Evolutionary conservation across 345 rosid genomes (phyloP).

Genomic region (Aquilaria yunnanensis): DNA sequence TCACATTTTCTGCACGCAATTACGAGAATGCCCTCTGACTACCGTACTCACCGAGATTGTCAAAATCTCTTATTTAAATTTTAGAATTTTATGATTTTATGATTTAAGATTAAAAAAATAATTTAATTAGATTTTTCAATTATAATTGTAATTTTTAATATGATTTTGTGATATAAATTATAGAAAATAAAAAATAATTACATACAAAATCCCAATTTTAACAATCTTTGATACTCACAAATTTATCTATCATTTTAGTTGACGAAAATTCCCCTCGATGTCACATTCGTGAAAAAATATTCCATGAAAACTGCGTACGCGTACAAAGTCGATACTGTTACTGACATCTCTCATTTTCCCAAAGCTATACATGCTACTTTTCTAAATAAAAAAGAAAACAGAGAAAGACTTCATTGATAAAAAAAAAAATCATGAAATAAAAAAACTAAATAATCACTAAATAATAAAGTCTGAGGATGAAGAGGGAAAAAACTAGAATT

Average conservation of each 20-base stretch:
- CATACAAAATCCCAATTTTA: slow-evolving; percentile 22
- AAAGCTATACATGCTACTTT: not conserved
- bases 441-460: too few relatives aligned
- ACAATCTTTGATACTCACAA: too few relatives aligned
- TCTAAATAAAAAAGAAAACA: not conserved
- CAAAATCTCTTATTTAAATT: not conserved
- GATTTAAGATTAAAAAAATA: too few relatives aligned
- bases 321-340: too few relatives aligned
- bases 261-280: slow-evolving; percentile 15
- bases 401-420: not conserved
- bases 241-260: not conserved
- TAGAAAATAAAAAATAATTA: not conserved
- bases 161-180: too few relatives aligned
- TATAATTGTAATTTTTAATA: too few relatives aligned
- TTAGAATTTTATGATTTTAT: too few relatives aligned
- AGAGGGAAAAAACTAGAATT: too few relatives aligned
- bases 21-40: slow-evolving; percentile 23
- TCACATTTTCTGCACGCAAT: not conserved
- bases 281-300: not conserved
- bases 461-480: too few relatives aligned
- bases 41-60: not conserved
- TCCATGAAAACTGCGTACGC: not conserved
- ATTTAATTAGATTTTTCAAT: too few relatives aligned
- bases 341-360: too few relatives aligned
- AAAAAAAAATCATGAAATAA: not conserved